Base-by-base conservation (phyloP, 2,329 filamentous ascomycete genomes). In the Ascosphaera apis region DNA sequence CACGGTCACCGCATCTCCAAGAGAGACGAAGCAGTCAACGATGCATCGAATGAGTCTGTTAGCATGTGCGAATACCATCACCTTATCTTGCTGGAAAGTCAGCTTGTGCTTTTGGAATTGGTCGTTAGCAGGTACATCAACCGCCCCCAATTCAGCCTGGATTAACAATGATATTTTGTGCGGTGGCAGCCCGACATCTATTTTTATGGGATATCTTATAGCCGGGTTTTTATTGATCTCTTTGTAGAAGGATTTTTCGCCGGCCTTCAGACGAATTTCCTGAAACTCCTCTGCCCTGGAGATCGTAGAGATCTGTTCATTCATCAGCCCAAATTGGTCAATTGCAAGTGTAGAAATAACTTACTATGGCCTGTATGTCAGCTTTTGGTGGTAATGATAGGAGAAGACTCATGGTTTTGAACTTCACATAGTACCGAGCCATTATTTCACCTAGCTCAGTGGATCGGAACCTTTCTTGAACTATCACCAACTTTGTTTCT, bases 141-240 rank as follows among this genome's bases (percentile, higher is more conserved):
- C 61, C 17, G 61, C 66, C 12, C 78, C 76, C 8, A 91, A 65
- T 37, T 78, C 67, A 2, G 72, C 64, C 49, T 91, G 81, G n/a
- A 88, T 65, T 17, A 86, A 64, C 2, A 91, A 57, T 2, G 72
- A 83, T 1, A 81, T 64, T 46, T 91, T 91, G 49, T 91, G 80
- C 21, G 70, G 65, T 1, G 69, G 63, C 3, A 68, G 58, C 6
- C 66, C 66, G 11, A 88, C 55, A 30, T 71, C 67, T 15, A 75
- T 72, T 37, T 72, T 75, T 34, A 88, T 67, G 0, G 73, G 71
- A 49, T 73, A 83, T 27, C 72, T 71, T 39, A 84, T 74, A 12
- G 69, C 69, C 0, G 63, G 61, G 1, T 66, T 71, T 40, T 69
- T 72, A 49, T 88, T 88, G 15, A 88, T 55, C 15, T 73, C 67